Evolutionary conservation across 345 rosid species (phyloP), one percentile per base, ranked within the genome.

Genomic region (Eucalyptus pauciflora): DNA sequence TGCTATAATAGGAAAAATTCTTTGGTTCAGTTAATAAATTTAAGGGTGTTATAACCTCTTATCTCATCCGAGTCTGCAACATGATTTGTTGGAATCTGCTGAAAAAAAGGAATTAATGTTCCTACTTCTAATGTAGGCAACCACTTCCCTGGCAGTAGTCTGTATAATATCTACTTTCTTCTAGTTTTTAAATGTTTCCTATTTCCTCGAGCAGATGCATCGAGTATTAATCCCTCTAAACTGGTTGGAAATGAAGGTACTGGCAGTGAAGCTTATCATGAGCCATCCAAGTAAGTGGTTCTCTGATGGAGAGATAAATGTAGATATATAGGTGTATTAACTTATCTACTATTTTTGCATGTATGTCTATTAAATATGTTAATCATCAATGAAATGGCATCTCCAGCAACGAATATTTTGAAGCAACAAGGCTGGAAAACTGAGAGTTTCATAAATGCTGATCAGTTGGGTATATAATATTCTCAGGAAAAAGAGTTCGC

Each of bases 241-340:
- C 37, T 62, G 50, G 89, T 43, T 90, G 92, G 87, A 89, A 56
- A 60, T 87, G 88, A 91, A 31, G 89, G n/a, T 76, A 14, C 88
- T 51, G 45, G 41, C 62, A 87, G 80, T 76, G 87, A 87, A 29
- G 81, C 86, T 49, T 67, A 87, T 45, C 86, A 86, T 50, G 88
- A 62, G 87, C 41, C 71, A 85, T 86, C 83, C 86, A 92, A 93
- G 94, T 93, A 88, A 91, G 94, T 91, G 69, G 83, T 86, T 88
- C 16, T 86, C 54, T 17, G 51, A 41, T 87, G 83, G 83, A 87
- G 67, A 45, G 25, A 54, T 18, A 31, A 86, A 54, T n/a, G 20
- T 86, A 85, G 50, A n/a, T 50, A 56, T 2, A 56, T 86, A 56
- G 48, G 31, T 54, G 20, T 37, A 52, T 1, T 69, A 69, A 69